phyloP scores from a whole-genome alignment of 108 stramenopile genomes.

The Bacterosira constricta region DNA sequence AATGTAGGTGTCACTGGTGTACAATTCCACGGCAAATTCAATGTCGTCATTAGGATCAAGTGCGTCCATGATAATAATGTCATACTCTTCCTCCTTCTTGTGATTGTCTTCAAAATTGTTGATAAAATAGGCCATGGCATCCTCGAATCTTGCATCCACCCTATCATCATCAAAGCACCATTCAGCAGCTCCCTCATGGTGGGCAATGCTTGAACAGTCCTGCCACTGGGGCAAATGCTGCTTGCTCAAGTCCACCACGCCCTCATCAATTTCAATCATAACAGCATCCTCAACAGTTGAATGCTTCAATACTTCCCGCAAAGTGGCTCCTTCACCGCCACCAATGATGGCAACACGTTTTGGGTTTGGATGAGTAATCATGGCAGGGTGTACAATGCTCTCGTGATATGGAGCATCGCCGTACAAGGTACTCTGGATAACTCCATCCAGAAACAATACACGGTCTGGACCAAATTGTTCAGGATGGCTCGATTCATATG shows the following conservation, averaged over 20 bases:
- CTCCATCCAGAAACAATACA: conserved; percentile 68
- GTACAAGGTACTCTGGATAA: conserved; percentile 54
- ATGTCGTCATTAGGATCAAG: conserved; percentile 54
- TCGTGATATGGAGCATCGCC: conserved; percentile 87
- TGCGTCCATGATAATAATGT: conserved; percentile 61
- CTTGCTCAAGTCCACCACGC: conserved; percentile 65
- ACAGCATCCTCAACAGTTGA: conserved; percentile 75
- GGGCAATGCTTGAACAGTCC: conserved; percentile 63
- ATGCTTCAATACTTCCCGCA: conserved; percentile 86
- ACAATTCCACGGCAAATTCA: conserved; percentile 50
- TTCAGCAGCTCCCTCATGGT: conserved; percentile 30
- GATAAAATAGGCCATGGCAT: conserved; percentile 67
- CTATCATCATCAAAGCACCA: conserved; percentile 77
- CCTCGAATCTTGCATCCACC: conserved; percentile 48
- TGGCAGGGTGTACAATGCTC: conserved; percentile 89
- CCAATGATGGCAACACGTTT: conserved; percentile 90
- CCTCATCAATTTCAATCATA: conserved; percentile 91
- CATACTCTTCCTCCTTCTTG: conserved; percentile 34
- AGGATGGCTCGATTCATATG: conserved; percentile 47
- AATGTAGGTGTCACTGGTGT: conserved; percentile 46
- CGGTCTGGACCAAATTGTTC: conserved; percentile 61
- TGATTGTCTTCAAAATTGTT: conserved; percentile 37
- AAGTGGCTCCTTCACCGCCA: conserved; percentile 89
- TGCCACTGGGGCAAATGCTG: conserved; percentile 68
- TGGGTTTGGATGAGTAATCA: conserved; percentile 88